Evolutionary conservation across 495 filamentous ascomycete species (phyloP), one percentile per base, ranked within the genome.

Genomic region (Parathielavia hyrcaniae): DNA sequence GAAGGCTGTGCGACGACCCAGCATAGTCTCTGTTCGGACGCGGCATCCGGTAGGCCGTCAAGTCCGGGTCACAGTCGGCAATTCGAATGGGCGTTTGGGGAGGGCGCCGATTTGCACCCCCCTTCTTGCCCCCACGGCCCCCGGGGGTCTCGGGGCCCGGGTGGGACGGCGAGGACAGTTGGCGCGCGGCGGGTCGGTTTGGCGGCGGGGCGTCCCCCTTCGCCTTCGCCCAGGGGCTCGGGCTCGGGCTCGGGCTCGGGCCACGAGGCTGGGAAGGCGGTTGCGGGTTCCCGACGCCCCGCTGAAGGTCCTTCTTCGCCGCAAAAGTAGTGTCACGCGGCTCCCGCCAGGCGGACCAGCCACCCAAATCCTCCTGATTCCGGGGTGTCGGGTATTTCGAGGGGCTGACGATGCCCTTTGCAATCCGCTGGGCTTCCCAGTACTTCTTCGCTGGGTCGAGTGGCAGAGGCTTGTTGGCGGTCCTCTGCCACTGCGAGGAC

Each of bases 1-100:
- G 55, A 10, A 53, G 17, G 52, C 57, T 61, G 22, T 17, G 26
- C 2, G n/a, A 13, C 12, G 65, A 67, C 5, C 53, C 57, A 7
- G 44, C 4, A 12, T 50, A 63, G 26, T 60, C 20, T n/a, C 7
- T 47, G 22, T 64, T 54, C 1, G 53, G 58, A 10, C 51, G 58
- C 2, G 65, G 65, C 17, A 60, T 40, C 4, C 17, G 17, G 4
- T 45, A 47, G 1, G 19, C 14, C 1, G 13, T 50, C 19, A 52
- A 26, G n/a, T 51, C 30, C 11, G 39, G 26, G 6, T 7, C 20
- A 30, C 26, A 30, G 3, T 30, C 26, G 26, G 26, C 26, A 30
- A 30, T 30, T 6, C 26, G 26, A 30, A 6, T 30, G 26, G 26
- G 23, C 26, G n/a, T 39, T 22, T 20, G 16, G 38, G 10, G 2